phyloP scores from a whole-genome alignment of 2,329 filamentous ascomycete species.

The Penicillium fuscoglaucum region DNA sequence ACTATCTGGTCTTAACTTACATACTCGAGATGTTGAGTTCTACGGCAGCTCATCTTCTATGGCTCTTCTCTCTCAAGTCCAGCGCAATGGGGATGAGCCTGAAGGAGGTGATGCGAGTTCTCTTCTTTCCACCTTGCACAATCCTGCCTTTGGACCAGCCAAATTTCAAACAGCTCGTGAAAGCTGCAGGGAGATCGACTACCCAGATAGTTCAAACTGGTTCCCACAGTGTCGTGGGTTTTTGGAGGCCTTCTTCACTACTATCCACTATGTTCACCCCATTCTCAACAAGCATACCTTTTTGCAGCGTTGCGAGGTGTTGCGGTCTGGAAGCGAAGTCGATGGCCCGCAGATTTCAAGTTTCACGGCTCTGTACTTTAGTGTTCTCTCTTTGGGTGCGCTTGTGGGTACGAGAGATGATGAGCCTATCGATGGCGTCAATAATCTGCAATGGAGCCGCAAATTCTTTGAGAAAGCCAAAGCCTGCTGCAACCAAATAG shows the following conservation, averaged over 20 bases:
- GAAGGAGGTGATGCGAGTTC: background rate
- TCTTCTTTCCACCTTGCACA: background rate
- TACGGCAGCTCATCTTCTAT: background rate
- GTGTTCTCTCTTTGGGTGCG: background rate
- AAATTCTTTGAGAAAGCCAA: background rate
- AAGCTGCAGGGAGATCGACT: background rate
- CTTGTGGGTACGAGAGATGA: background rate
- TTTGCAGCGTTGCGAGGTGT: background rate
- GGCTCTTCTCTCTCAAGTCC: background rate
- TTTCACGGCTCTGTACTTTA: background rate
- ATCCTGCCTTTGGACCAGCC: background rate
- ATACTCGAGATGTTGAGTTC: background rate
- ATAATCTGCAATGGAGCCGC: background rate
- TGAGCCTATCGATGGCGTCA: background rate
- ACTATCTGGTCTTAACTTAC: background rate
- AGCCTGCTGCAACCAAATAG: background rate
- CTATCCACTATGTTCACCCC: background rate
- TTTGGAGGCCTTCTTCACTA: background rate
- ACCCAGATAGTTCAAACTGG: background rate
- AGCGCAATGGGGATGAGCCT: background rate
- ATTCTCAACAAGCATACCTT: background rate
- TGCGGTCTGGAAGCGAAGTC: background rate
- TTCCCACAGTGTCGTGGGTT: background rate
- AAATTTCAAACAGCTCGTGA: background rate
- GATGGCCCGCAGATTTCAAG: background rate